phyloP scores from a whole-genome alignment of 2,329 filamentous ascomycete species.

The Peltaster fructicola region DNA sequence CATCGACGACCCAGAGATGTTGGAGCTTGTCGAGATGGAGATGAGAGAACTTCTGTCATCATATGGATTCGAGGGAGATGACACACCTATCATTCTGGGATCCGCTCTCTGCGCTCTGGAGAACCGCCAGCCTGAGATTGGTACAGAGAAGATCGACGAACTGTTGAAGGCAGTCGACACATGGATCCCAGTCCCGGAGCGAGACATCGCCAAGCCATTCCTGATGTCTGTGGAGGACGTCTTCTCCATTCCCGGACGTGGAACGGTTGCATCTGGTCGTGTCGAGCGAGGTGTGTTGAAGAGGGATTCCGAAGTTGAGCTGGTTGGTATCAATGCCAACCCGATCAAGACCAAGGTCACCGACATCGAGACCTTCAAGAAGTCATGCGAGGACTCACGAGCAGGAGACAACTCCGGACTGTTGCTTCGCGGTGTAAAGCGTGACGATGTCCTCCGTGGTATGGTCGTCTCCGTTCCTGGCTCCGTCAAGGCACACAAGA shows the following conservation, averaged over 20 bases:
- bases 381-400: conserved; percentile 90
- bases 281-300: conserved; percentile 91
- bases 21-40: conserved; percentile 99
- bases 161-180: conserved; percentile 75
- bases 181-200: conserved; percentile 92
- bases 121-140: conserved; percentile 71
- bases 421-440: conserved; percentile 84
- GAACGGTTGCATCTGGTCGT: conserved; percentile 90
- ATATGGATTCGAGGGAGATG: conserved; percentile 96
- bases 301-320: conserved; percentile 85
- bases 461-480: conserved; percentile 86
- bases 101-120: conserved; percentile 92
- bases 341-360: conserved; percentile 98
- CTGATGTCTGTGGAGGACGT: conserved; percentile 83
- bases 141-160: conserved; percentile 73
- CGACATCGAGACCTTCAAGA: conserved; percentile 99
- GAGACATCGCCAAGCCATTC: conserved; percentile 96
- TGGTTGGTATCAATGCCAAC: conserved; percentile 67
- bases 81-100: conserved; percentile 92
- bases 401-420: conserved; percentile 98
- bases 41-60: conserved; percentile 89
- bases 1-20: conserved; percentile 95
- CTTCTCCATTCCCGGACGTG: conserved; percentile 53
- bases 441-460: conserved; percentile 83
- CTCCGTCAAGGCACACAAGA: conserved; percentile 65